Evolutionary conservation across 2,329 filamentous ascomycete species (phyloP).

Genomic region (Ambrosiella beaveri): DNA sequence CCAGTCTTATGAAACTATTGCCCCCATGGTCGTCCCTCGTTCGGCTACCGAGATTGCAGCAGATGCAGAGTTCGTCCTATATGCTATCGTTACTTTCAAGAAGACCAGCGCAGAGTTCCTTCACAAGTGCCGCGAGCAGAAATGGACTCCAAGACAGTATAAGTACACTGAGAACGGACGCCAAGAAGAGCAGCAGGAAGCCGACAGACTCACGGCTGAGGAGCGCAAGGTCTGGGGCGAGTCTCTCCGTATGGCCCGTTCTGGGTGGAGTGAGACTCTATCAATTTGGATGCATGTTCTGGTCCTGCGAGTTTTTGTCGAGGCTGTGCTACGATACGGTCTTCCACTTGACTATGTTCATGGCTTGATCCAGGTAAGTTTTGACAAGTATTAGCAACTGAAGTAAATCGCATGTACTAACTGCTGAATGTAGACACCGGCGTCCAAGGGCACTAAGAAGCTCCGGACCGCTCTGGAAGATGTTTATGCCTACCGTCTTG

Average conservation of each 20-base stretch:
- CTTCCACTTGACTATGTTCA: slow-evolving; percentile 79
- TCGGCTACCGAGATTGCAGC: slow-evolving; percentile 64
- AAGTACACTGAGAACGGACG: slow-evolving; percentile 79
- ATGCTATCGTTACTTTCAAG: slow-evolving; percentile 82
- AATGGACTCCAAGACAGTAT: slow-evolving; percentile 90
- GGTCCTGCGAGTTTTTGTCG: slow-evolving; percentile 83
- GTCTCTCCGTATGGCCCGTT: slow-evolving; percentile 67
- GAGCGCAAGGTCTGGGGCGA: slow-evolving; percentile 89
- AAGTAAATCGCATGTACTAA: background rate
- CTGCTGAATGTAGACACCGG: slow-evolving; percentile 19
- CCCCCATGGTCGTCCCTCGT: slow-evolving; percentile 84
- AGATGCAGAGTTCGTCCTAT: slow-evolving; percentile 81
- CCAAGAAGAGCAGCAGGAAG: slow-evolving; percentile 76
- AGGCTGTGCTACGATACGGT: slow-evolving; percentile 93
- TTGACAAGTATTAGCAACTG: background rate
- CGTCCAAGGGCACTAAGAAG: slow-evolving; percentile 65
- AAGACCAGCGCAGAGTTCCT: slow-evolving; percentile 77
- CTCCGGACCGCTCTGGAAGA: slow-evolving; percentile 63
- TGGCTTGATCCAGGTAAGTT: slow-evolving; percentile 62
- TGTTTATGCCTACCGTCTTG: slow-evolving; percentile 67
- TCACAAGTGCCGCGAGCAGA: slow-evolving; percentile 78
- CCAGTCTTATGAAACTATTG: slow-evolving; percentile 71
- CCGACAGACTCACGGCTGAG: slow-evolving; percentile 65
- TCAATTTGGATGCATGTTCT: slow-evolving; percentile 94
- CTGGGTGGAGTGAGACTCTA: slow-evolving; percentile 88